These are phyloP conservation scores for Apiospora koreana DNA, from an alignment of 2,329 filamentous ascomycete genomes.

Conservation along the genomic window DNA sequence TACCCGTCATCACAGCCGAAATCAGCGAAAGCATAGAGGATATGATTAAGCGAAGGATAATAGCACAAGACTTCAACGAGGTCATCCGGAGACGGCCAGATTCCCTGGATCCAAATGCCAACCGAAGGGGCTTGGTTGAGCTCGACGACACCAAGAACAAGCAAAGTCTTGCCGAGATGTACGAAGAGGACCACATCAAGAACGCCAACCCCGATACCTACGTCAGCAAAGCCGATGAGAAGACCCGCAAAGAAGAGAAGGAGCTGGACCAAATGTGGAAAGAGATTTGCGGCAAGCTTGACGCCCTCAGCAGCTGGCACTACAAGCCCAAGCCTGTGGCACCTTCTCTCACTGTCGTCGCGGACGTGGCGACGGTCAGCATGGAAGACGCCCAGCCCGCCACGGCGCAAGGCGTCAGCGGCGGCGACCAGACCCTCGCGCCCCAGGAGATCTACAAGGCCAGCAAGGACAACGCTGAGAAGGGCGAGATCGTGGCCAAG, in stretches of 20 bases:
- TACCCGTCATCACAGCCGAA: constrained; percentile 91
- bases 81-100: constrained; percentile 81
- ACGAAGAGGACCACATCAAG: constrained; percentile 89
- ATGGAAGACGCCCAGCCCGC: constrained; percentile 96
- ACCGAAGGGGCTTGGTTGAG: constrained; percentile 73
- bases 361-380: constrained; percentile 85
- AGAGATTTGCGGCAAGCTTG: constrained; percentile 76
- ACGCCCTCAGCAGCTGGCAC: constrained; percentile 89
- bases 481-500: constrained; percentile 74
- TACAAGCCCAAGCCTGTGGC: constrained; percentile 88
- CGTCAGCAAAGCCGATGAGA: constrained; percentile 80
- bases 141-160: constrained; percentile 86
- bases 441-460: constrained; percentile 93
- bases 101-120: constrained; percentile 60
- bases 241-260: constrained; percentile 76
- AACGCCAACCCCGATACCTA: constrained; percentile 75
- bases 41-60: constrained; percentile 89
- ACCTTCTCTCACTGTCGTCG: constrained; percentile 80
- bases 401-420: constrained; percentile 71
- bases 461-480: constrained; percentile 63
- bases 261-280: constrained; percentile 85
- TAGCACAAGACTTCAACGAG: constrained; percentile 90
- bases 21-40: constrained; percentile 89
- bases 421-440: constrained; percentile 74
- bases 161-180: constrained; percentile 86